Evolutionary conservation across 208 protist genomes (phyloP).

Genomic region (Acanthamoeba castellanii): DNA sequence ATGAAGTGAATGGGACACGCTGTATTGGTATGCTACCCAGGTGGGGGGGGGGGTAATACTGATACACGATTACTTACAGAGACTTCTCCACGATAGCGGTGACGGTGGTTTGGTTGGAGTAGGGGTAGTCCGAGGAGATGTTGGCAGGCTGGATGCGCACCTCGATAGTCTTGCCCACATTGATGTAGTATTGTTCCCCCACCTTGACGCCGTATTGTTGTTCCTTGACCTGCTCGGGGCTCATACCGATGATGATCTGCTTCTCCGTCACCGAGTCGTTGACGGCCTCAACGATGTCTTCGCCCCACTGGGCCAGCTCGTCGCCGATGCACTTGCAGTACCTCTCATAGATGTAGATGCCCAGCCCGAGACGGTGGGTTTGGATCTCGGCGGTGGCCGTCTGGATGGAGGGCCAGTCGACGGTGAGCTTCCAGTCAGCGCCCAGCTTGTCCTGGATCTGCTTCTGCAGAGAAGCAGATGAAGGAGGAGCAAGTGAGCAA

Average conservation of each 20-base stretch:
- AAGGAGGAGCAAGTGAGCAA: no score
- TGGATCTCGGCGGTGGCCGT: not conserved
- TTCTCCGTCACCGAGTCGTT: not conserved
- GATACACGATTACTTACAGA: no score
- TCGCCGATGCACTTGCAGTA: not conserved
- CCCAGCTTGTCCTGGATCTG: conserved; percentile 5
- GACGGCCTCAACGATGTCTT: not conserved
- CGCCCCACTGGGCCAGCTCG: not conserved
- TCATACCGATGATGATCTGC: not conserved
- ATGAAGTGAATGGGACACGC: no score
- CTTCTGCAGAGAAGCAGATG: not conserved
- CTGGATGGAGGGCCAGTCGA: conserved; percentile 4
- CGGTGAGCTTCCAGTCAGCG: conserved; percentile 5
- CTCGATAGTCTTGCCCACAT: not conserved
- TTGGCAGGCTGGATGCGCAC: not conserved
- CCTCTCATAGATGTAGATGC: not conserved
- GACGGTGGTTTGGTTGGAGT: not conserved
- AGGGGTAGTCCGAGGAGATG: not conserved
- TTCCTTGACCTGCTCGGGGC: not conserved
- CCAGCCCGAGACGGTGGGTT: not conserved
- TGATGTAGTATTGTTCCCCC: no score
- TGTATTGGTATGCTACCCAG: no score
- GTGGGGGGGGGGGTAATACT: no score
- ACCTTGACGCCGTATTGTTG: not conserved
- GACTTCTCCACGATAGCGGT: not conserved